Evolutionary conservation across 169 alveolate genomes (phyloP).

Genomic region (Plasmodium malariae): DNA sequence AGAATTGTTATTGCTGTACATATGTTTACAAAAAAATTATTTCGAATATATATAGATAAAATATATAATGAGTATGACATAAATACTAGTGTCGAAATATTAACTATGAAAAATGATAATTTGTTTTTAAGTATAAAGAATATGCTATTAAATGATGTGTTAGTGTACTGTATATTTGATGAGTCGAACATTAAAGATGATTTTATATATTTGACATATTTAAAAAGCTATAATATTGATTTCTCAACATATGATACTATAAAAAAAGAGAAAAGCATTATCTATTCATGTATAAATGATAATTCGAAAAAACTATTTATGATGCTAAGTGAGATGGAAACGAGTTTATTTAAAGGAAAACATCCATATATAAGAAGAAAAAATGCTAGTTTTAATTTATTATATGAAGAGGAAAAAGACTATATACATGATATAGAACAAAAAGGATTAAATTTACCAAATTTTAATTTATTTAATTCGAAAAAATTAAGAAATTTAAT

Average conservation of each 20-base stretch:
- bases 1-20: conserved; percentile 61
- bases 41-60: conserved; percentile 10
- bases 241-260: conserved; percentile 30
- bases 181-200: conserved; percentile 48
- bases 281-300: conserved; percentile 47
- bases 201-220: conserved; percentile 41
- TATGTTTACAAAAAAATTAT: conserved; percentile 64
- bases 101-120: conserved; percentile 45
- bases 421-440: conserved; percentile 22
- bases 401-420: conserved; percentile 28
- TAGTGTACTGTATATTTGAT: conserved; percentile 57
- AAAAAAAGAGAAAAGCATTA: conserved; percentile 11
- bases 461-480: conserved; percentile 68
- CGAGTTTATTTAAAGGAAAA: conserved; percentile 34
- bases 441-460: conserved; percentile 34
- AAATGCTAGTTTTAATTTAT: conserved; percentile 45
- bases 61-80: conserved; percentile 35
- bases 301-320: conserved; percentile 42
- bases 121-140: conserved; percentile 50
- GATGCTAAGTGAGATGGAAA: conserved; percentile 62
- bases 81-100: conserved; percentile 54
- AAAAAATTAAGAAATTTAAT: conserved; percentile 65
- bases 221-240: conserved; percentile 49
- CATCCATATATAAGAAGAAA: conserved; percentile 77
- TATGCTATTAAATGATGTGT: conserved; percentile 60